Conservation (phyloP, 1,139 yeast genomes). For the Sugiyamaella japonica region DNA sequence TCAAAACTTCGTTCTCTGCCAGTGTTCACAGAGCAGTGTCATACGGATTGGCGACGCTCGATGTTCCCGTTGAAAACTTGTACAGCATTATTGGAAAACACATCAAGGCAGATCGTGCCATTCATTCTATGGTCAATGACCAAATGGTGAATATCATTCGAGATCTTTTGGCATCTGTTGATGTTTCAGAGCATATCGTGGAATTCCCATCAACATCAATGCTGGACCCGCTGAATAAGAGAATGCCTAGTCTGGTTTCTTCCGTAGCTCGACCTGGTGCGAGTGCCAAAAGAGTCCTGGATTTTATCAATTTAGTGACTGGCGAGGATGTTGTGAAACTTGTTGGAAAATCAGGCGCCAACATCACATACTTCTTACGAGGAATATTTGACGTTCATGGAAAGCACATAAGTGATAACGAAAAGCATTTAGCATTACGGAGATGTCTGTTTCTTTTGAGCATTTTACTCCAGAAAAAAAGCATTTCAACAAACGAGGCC, state of each 20-base stretch:
- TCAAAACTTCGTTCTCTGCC: constrained; percentile 1
- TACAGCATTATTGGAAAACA: background rate
- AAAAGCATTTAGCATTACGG: constrained; percentile 17
- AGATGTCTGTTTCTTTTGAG: constrained; percentile 18
- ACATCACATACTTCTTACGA: background rate
- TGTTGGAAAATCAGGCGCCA: constrained; percentile 3
- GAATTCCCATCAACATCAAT: constrained; percentile 8
- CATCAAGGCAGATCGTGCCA: background rate
- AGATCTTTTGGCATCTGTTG: constrained; percentile 4
- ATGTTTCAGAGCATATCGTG: background rate
- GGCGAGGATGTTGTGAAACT: constrained; percentile 2
- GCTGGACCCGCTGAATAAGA: background rate
- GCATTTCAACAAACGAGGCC: background rate
- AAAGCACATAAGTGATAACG: constrained; percentile 5
- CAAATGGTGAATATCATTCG: constrained; percentile 10
- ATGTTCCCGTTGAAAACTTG: constrained; percentile 18
- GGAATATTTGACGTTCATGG: constrained; percentile 8
- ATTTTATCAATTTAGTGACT: background rate
- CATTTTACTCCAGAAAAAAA: background rate
- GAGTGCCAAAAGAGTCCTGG: background rate
- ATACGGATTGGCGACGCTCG: constrained; percentile 16
- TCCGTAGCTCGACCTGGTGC: background rate
- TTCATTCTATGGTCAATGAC: background rate
- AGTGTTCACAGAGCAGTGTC: constrained; percentile 23
- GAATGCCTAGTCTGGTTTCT: background rate